Evolutionary conservation across 1,139 yeast genomes (phyloP), one percentile per base, ranked within the genome.

Genomic region (Candida gigantensis): DNA sequence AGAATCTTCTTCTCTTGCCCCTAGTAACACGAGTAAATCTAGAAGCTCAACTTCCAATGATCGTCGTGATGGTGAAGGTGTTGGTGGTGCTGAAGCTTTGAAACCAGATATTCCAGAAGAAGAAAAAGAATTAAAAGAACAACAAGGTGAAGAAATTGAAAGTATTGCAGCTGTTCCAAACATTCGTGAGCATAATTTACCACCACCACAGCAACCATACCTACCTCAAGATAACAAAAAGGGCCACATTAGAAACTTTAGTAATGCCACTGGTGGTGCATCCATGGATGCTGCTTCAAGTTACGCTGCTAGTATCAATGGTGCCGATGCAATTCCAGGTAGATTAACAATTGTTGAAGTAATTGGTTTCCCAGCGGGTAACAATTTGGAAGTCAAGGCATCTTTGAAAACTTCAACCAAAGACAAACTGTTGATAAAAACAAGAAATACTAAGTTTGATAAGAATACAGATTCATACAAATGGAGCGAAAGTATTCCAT

Each of bases 401-500:
- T 52, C 70, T 1, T 57, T 84, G 49, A 68, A 74, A 34, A 72
- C 81, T 11, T 56, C 72, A 4, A 69, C 74, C 6, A 79, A 73
- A 47, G 65, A 71, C 37, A 84, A 78, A 52, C 83, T 74, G 35
- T 51, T 90, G 28, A 74, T 72, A 65, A 84, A 79, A 58, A 82
- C 96, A 3, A 79, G 83, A 60, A 56, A 72, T 15, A 55, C 68
- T 39, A 88, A 85, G 61, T 49, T 67, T 3, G 69, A 74, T 18
- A 71, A 66, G 35, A 65, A 65, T 11, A 65, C 64, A 6, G 36
- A 35, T 12, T 77, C 75, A 0, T 73, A 72, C 41, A 68, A 62
- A 41, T 79, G 88, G 77, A 77, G 78, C 48, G 96, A 87, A 53
- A 69, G 81, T 16, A 68, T 75, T 44, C 72, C 81, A 4, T 86